Evolutionary conservation across 2,329 filamentous ascomycete genomes (phyloP), one percentile per base, ranked within the genome.

Genomic region (Eutypa lata): DNA sequence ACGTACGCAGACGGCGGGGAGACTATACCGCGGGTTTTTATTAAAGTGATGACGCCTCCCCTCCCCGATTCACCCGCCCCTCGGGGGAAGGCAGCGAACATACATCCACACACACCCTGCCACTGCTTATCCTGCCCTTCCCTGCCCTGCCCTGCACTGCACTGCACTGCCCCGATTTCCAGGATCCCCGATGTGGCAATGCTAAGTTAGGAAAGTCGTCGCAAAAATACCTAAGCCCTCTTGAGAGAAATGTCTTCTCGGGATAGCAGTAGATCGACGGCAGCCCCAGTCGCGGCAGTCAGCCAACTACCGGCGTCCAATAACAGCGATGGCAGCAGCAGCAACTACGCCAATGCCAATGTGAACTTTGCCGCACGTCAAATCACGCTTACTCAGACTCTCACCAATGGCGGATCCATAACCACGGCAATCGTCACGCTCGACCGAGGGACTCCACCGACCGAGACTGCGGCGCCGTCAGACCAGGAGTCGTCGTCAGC

Each of bases 391-490:
- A 67, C 65, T 2, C 66, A 69, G 53, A 65, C 61, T 6, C 59
- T 68, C 47, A 65, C 61, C 5, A 59, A 63, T 44, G 54, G 57
- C 26, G 63, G 61, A 49, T 57, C 57, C 19, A 65, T 61, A 4
- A 60, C 55, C 21, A 68, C 65, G 3, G 60, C 65, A 7, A 19
- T 66, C 18, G 61, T 68, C 14, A 67, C 64, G 3, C 64, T 68
- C 8, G 61, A 62, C 24, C 57, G 57, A 3, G 61, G 61, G 38
- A 47, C 49, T 18, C 57, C 61, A 5, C 49, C 57, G 42, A 59
- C 50, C 13, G 48, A 43, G 28, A 52, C 49, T 18, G 48, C 54
- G 5, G 28, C 53, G 7, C 54, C 57, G 0, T 45, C 47, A 19
- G 40, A 10, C 33, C 49, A 51, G 45, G 54, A 48, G 6, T 51